Evolutionary conservation across 176 grass and related monocot species (phyloP).

Genomic region (Ananas comosus): DNA sequence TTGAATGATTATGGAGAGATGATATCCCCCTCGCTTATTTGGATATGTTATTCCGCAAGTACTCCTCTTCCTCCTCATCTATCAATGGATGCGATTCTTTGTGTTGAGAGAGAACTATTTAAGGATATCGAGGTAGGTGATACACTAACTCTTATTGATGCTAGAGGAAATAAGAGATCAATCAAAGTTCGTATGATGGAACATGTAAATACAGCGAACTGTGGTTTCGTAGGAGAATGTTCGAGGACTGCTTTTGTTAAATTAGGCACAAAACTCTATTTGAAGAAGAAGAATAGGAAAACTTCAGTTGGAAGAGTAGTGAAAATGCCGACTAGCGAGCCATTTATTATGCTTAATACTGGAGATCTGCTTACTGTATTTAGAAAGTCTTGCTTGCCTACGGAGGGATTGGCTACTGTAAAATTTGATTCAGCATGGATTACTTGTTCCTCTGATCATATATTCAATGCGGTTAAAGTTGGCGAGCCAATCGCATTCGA

Average conservation of each 20-base stretch:
- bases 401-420: neutral
- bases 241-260: constrained; percentile 3
- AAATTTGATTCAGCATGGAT: constrained; percentile 4
- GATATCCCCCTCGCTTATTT: constrained; percentile 11
- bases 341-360: constrained; percentile 1
- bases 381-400: constrained; percentile 7
- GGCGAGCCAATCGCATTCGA: constrained; percentile 22
- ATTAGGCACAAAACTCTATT: constrained; percentile 14
- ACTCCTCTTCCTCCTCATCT: neutral
- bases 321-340: constrained; percentile 7
- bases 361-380: constrained; percentile 18
- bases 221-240: constrained; percentile 13
- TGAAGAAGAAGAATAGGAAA: constrained; percentile 9
- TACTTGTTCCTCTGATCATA: constrained; percentile 10
- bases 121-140: constrained; percentile 1
- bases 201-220: neutral
- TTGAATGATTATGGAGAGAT: constrained; percentile 9
- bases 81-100: constrained; percentile 4
- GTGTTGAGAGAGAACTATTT: constrained; percentile 9
- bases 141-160: constrained; percentile 12
- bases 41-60: constrained; percentile 3
- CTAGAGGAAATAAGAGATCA: constrained; percentile 10
- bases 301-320: constrained; percentile 4
- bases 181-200: neutral
- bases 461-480: constrained; percentile 14